These are phyloP conservation scores for Blastocystis sp. DNA, from an alignment of 352 stramenopile species.

Conservation along the genomic window DNA sequence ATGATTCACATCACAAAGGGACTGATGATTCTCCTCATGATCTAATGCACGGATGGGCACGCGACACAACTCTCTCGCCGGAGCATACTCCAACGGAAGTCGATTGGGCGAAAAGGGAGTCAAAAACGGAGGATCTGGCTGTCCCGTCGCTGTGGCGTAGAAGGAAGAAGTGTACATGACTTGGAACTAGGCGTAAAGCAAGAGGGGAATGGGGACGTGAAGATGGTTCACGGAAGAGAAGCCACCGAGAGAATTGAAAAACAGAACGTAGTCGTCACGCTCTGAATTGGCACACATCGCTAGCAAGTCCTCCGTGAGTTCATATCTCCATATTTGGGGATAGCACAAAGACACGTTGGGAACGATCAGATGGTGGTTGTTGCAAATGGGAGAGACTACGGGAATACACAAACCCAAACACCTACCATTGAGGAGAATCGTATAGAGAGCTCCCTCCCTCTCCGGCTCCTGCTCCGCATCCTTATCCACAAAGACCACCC, in stretches of 20 bases:
- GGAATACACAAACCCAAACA: background rate
- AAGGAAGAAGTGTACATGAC: slow-evolving; percentile 72
- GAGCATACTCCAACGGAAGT: slow-evolving; percentile 49
- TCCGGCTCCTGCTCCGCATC: background rate
- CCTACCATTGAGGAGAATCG: slow-evolving; percentile 48
- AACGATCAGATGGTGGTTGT: slow-evolving; percentile 65
- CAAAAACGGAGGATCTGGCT: background rate
- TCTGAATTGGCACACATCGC: slow-evolving; percentile 29
- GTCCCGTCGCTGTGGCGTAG: slow-evolving; percentile 19
- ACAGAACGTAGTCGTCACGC: slow-evolving; percentile 59
- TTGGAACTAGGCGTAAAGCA: slow-evolving; percentile 31
- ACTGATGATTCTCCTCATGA: no score
- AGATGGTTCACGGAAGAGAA: slow-evolving; percentile 72
- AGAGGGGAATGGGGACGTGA: background rate
- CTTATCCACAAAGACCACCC: slow-evolving; percentile 34
- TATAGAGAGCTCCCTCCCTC: slow-evolving; percentile 7
- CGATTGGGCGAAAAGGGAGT: slow-evolving; percentile 4
- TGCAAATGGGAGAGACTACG: slow-evolving; percentile 63
- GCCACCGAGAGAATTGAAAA: slow-evolving; percentile 59
- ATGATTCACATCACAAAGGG: no score
- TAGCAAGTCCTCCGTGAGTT: slow-evolving; percentile 11
- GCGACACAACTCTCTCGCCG: background rate
- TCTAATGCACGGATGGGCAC: background rate
- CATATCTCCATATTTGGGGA: slow-evolving; percentile 42
- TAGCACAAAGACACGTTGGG: slow-evolving; percentile 61